Percentiles rank a stretch among this genome's conserved stretches.
phyloP scores from a whole-genome alignment of 164 flowering plant genomes.

The Sedum album region DNA sequence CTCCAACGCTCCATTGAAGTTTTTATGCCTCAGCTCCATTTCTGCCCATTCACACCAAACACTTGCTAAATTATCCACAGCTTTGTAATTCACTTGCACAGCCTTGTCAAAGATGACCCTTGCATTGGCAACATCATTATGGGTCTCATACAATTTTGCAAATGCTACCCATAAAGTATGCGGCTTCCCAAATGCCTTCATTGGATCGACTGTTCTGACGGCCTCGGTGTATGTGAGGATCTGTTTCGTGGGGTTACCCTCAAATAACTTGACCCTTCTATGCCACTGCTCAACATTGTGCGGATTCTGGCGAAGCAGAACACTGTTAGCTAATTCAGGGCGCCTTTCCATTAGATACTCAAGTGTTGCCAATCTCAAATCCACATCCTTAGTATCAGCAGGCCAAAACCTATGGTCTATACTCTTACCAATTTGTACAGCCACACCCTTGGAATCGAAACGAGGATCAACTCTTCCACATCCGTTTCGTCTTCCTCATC shows the following conservation, averaged over 20 bases:
- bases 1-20: constrained; percentile 72
- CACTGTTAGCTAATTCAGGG: constrained; percentile 87
- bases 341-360: too few species aligned
- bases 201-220: constrained; percentile 87
- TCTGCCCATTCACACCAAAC: constrained; percentile 98
- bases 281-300: constrained; percentile 99
- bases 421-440: too few species aligned
- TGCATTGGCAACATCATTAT: constrained; percentile 73
- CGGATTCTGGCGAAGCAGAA: constrained; percentile 87
- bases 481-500: constrained; percentile 20
- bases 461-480: constrained; percentile 27
- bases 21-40: constrained; percentile 78
- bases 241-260: constrained; percentile 74
- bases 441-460: constrained; percentile 27
- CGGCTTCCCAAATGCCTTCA: constrained; percentile 96
- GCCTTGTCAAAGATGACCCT: constrained; percentile 91
- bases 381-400: too few species aligned
- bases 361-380: too few species aligned
- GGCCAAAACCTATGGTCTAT: too few species aligned
- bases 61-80: constrained; percentile 84
- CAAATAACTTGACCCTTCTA: constrained; percentile 79
- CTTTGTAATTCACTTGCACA: constrained; percentile 82
- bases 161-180: constrained; percentile 95
- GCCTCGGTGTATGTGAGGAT: constrained; percentile 88
- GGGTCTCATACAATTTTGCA: constrained; percentile 74